Evolutionary conservation across 169 alveolate species (phyloP).

Genomic region (Plasmodium reichenowi): DNA sequence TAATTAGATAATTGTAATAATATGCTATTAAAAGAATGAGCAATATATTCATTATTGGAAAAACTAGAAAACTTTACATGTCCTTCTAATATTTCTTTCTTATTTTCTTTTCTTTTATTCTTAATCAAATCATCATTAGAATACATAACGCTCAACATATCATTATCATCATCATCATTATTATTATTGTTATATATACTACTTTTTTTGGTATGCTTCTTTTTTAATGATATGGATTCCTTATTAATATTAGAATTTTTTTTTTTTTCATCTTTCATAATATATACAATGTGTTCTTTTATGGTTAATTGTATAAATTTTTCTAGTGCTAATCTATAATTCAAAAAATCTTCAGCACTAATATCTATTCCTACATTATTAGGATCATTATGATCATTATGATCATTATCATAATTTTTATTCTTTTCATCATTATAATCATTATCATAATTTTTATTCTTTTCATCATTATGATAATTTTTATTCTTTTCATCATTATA

Average conservation of each 20-base stretch:
- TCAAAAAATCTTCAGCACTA: background rate
- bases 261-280: conserved; percentile 1
- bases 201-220: background rate
- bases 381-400: background rate
- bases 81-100: no score
- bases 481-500: background rate
- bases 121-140: no score
- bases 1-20: conserved; percentile 17
- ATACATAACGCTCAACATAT: no score
- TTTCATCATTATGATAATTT: background rate
- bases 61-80: background rate
- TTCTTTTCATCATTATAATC: background rate
- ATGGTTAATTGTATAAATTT: conserved; percentile 11
- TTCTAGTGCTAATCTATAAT: conserved; percentile 12
- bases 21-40: background rate
- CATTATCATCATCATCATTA: no score
- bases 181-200: no score
- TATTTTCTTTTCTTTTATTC: no score
- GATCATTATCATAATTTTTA: background rate
- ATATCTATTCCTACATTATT: background rate
- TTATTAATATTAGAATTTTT: conserved; percentile 31
- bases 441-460: background rate
- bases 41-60: background rate
- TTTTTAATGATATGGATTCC: background rate
- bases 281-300: background rate